A percentile compares a stretch with the other conserved stretches of the same genome.
Conservation (phyloP, 345 rosid genomes). For the Clarkia xantiana region DNA sequence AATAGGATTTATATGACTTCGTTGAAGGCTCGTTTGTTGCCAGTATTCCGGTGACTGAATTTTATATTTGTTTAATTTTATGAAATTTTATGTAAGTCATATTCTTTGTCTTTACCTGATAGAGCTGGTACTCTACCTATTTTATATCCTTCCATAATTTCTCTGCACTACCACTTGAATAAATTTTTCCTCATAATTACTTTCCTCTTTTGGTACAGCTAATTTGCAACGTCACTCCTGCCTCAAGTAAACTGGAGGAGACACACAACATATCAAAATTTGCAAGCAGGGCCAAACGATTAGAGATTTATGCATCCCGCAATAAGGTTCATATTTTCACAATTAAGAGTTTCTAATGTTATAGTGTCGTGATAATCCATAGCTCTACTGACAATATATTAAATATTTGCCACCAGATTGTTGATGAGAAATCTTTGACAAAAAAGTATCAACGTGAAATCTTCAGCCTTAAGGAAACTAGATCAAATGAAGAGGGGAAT, state of each 20-base stretch:
- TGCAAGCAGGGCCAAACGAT: slow-evolving; percentile 94
- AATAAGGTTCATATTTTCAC: slow-evolving; percentile 47
- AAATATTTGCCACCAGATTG: slow-evolving; percentile 36
- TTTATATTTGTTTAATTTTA: too few relatives aligned
- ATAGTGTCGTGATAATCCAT: too few relatives aligned
- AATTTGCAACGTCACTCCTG: slow-evolving; percentile 96
- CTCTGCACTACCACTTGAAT: too few relatives aligned
- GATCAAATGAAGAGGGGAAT: slow-evolving; percentile 76
- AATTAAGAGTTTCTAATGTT: too few relatives aligned
- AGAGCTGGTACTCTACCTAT: neutral
- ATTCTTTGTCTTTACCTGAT: neutral
- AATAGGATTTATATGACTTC: too few relatives aligned
- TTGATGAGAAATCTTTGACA: slow-evolving; percentile 93
- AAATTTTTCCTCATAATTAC: too few relatives aligned
- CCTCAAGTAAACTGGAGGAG: slow-evolving; percentile 94
- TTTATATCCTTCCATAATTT: too few relatives aligned
- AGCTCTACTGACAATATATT: too few relatives aligned
- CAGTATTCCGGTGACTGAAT: too few relatives aligned
- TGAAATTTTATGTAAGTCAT: neutral
- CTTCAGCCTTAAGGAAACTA: slow-evolving; percentile 66
- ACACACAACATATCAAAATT: slow-evolving; percentile 97
- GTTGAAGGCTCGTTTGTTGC: too few relatives aligned
- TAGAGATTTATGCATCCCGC: slow-evolving; percentile 92
- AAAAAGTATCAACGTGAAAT: slow-evolving; percentile 97
- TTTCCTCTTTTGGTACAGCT: slow-evolving; percentile 34